Percentiles rank a stretch among this genome's conserved stretches.
These are phyloP conservation scores for Apostasia shenzhenica DNA, from an alignment of 106 monocot genomes.

Conservation along the genomic window DNA sequence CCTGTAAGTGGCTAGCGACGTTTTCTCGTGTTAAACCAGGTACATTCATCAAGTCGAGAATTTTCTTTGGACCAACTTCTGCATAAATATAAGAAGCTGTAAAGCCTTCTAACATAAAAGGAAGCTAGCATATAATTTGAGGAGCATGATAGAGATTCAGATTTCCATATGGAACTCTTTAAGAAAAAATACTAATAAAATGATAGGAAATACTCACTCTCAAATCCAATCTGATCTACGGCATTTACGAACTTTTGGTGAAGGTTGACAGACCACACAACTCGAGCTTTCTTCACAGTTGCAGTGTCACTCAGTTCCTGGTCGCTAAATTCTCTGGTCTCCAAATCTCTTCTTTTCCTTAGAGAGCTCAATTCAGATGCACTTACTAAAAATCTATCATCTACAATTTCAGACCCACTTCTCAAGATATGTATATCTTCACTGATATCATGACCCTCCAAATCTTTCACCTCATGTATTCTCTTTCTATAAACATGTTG, in stretches of 20 bases:
- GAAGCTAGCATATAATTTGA: too few species aligned
- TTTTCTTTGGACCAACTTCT: slow-evolving; percentile 98
- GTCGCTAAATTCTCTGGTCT: slow-evolving; percentile 46
- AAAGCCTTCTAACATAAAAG: neutral
- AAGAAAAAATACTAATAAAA: neutral
- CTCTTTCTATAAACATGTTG: slow-evolving; percentile 95
- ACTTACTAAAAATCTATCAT: slow-evolving; percentile 40
- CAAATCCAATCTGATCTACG: slow-evolving; percentile 92
- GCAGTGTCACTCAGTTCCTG: slow-evolving; percentile 50
- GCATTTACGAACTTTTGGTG: slow-evolving; percentile 93
- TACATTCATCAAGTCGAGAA: slow-evolving; percentile 92
- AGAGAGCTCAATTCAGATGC: slow-evolving; percentile 24
- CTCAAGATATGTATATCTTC: slow-evolving; percentile 56
- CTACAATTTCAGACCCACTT: slow-evolving; percentile 42
- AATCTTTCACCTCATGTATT: slow-evolving; percentile 78
- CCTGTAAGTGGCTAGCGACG: slow-evolving; percentile 97
- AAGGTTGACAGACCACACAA: slow-evolving; percentile 93
- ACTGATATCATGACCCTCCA: slow-evolving; percentile 50
- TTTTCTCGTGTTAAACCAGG: slow-evolving; percentile 93
- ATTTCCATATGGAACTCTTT: too few species aligned
- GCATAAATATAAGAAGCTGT: slow-evolving; percentile 9
- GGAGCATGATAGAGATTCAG: too few species aligned
- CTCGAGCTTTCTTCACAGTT: slow-evolving; percentile 82
- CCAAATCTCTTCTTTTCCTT: slow-evolving; percentile 69
- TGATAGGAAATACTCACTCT: slow-evolving; percentile 51